Base-by-base conservation (phyloP, 345 rosid genomes). In the Melaleuca alternifolia region DNA sequence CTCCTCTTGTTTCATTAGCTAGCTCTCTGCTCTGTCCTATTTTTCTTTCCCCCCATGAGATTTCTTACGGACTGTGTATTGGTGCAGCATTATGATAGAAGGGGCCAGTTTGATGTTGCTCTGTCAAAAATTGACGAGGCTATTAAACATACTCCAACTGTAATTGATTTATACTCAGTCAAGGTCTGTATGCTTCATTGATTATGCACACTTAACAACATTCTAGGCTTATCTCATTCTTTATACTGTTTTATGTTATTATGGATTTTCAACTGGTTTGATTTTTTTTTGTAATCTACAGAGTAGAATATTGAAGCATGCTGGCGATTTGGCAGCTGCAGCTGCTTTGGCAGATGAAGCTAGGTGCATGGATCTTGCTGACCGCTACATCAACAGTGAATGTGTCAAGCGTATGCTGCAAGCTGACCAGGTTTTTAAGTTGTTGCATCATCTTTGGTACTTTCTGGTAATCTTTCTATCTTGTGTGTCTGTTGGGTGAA, bases 311-410 rank as follows among this genome's bases (percentile, higher is more conserved):
- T 79, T 96, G 96, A 98, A 98, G 95, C 99, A 96, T 91, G 99
- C 96, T 59, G 99, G 99, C 87, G 99, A 98, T 91, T 89, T 94
- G 90, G 88, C 91, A 62, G 97, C 97, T 50, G 98, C 99, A 54
- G 96, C 99, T 54, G 93, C 97, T 84, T 94, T 98, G 91, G 99
- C 99, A 16, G 99, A 98, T 93, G 99, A 98, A 94, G 99, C 99
- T 89, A 91, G 99, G 90, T 93, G 98, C 89, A 98, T 98, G 99
- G 99, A 98, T 93, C 93, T 98, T 87, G 98, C 99, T 16, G 99
- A 98, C 87, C 95, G 99, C 54, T 98, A 95, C 84, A 89, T 96
- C 83, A 98, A 98, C 87, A 98, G 99, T 91, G 97, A 95, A 93
- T 95, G 97, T 82, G 98, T 96, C 85, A 98, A 96, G 94, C 95